Percentiles rank a stretch among this genome's conserved stretches.
phyloP scores from a whole-genome alignment of 139 green algal species.

The Monoraphidium neglectum region DNA sequence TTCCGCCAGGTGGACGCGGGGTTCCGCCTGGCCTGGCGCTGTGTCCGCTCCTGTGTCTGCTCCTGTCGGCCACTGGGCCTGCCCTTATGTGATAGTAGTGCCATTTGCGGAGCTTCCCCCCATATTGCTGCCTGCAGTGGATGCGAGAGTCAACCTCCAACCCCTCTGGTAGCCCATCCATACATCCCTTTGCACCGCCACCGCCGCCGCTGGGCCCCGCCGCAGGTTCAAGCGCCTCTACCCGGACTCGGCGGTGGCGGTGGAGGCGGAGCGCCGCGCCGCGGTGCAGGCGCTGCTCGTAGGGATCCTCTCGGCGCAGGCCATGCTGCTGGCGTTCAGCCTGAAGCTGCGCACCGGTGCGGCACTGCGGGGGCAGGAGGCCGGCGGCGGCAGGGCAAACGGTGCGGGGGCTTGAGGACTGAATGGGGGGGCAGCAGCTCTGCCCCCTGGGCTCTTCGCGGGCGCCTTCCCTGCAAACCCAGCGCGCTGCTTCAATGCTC shows the following conservation, averaged over 20 bases:
- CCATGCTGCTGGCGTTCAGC: slow-evolving; percentile 87
- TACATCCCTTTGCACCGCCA: background rate
- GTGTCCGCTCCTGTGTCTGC: slow-evolving; percentile 40
- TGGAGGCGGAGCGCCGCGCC: slow-evolving; percentile 57
- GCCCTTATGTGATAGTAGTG: too few relatives aligned
- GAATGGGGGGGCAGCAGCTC: too few relatives aligned
- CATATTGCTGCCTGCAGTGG: too few relatives aligned
- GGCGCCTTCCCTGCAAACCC: too few relatives aligned
- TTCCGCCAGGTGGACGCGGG: slow-evolving; percentile 3
- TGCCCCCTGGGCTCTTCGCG: too few relatives aligned
- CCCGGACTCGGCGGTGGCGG: slow-evolving; percentile 53
- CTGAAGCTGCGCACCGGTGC: slow-evolving; percentile 86
- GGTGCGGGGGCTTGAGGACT: background rate
- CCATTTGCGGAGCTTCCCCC: too few relatives aligned
- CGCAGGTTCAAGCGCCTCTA: slow-evolving; percentile 61
- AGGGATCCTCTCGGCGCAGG: slow-evolving; percentile 77
- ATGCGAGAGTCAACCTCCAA: too few relatives aligned
- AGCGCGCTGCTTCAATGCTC: background rate
- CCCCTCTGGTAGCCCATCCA: background rate
- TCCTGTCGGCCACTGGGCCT: slow-evolving; percentile 22
- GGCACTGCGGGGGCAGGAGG: slow-evolving; percentile 38
- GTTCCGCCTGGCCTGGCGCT: slow-evolving; percentile 46
- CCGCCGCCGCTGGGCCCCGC: slow-evolving; percentile 1
- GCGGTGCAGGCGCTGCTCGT: slow-evolving; percentile 68
- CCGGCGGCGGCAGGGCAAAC: background rate